phyloP scores from a whole-genome alignment of 225 moss, liverwort and hornwort genomes.

The Marchantia polymorpha region DNA sequence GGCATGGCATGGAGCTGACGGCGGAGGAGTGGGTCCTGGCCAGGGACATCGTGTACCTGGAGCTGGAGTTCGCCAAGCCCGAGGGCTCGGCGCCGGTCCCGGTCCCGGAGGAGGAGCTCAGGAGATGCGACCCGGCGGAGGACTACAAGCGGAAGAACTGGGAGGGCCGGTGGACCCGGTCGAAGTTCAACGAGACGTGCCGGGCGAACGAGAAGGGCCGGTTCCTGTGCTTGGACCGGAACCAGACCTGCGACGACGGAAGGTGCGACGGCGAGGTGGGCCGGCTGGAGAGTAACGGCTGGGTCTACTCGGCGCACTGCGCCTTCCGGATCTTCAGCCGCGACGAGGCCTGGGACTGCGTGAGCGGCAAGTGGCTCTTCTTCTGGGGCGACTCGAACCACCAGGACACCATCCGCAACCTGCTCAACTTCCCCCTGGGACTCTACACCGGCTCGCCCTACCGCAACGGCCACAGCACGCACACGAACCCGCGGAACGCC shows the following conservation, averaged over 20 bases:
- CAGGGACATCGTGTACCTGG: constrained; percentile 8
- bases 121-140: constrained; percentile 4
- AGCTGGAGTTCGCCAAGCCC: constrained; percentile 26
- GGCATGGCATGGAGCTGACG: constrained; percentile 30
- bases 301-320: constrained; percentile 47
- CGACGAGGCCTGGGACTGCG: constrained; percentile 37
- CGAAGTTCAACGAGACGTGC: constrained; percentile 22
- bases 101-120: not conserved
- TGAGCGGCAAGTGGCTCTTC: constrained; percentile 30
- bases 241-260: constrained; percentile 3
- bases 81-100: not conserved
- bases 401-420: constrained; percentile 31
- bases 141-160: constrained; percentile 29
- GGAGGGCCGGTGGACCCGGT: constrained; percentile 38
- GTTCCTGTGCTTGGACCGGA: constrained; percentile 16
- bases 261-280: constrained; percentile 36
- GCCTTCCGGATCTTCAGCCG: constrained; percentile 28
- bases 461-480: not conserved
- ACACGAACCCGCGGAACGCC: constrained; percentile 11
- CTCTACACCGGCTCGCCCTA: not conserved
- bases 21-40: not conserved
- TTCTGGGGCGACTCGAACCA: constrained; percentile 39
- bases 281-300: constrained; percentile 41
- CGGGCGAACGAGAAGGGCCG: not conserved
- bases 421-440: constrained; percentile 27